phyloP scores from a whole-genome alignment of 805 yeast genomes.

The Starmerella geochares region DNA sequence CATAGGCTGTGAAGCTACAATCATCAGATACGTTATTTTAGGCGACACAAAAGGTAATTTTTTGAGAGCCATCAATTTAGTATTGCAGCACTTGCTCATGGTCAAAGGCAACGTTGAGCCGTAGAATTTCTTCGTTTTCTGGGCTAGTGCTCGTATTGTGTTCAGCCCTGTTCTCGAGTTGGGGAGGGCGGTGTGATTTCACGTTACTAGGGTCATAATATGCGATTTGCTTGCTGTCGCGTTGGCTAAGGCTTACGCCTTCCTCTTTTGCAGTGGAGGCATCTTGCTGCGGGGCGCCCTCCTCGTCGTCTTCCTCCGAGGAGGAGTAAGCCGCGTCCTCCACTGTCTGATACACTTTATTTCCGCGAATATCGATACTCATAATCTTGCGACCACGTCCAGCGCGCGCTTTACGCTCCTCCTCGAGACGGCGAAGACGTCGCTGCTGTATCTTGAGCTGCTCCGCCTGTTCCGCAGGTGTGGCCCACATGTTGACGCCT shows the following conservation, averaged over 20 bases:
- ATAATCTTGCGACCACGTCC: slow-evolving; percentile 71
- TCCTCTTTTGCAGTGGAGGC: neutral
- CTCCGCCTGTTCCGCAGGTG: slow-evolving; percentile 73
- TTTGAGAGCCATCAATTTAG: neutral
- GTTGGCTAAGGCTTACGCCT: neutral
- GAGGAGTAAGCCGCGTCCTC: slow-evolving; percentile 29
- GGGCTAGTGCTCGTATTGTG: neutral
- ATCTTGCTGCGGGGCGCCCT: neutral
- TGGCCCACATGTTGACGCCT: slow-evolving; percentile 63
- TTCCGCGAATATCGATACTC: slow-evolving; percentile 68
- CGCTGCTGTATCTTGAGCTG: slow-evolving; percentile 80
- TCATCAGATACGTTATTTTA: too few relatives aligned
- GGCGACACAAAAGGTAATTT: too few relatives aligned
- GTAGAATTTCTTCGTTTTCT: neutral
- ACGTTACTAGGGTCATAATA: slow-evolving; percentile 4
- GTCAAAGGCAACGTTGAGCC: neutral
- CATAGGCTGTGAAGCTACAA: too few relatives aligned
- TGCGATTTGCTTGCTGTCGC: slow-evolving; percentile 3
- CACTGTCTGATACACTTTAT: slow-evolving; percentile 62
- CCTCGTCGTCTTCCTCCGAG: slow-evolving; percentile 11
- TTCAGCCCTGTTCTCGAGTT: neutral
- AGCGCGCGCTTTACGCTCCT: slow-evolving; percentile 44
- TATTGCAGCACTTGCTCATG: neutral
- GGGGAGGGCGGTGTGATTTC: slow-evolving; percentile 3
- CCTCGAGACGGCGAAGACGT: slow-evolving; percentile 53